phyloP scores from a whole-genome alignment of 2,329 filamentous ascomycete genomes.

The Venturia oleaginea region DNA sequence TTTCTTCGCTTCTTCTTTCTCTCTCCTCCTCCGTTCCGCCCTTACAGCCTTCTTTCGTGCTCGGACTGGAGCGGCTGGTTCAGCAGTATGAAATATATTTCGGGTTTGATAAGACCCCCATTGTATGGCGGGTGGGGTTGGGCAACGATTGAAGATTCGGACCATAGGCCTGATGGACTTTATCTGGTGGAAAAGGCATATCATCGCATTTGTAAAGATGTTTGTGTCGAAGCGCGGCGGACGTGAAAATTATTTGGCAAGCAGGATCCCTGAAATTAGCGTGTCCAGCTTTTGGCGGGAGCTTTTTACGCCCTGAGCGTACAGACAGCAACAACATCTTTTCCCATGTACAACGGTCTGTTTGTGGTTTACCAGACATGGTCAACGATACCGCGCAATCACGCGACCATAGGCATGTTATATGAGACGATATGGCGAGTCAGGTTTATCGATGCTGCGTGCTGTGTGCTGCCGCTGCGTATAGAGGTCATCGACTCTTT shows the following conservation, averaged over 20 bases:
- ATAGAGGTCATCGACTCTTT: not conserved
- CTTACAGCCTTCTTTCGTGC: not conserved
- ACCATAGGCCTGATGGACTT: not conserved
- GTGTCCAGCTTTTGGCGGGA: not conserved
- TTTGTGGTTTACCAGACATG: not conserved
- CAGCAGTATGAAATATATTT: not conserved
- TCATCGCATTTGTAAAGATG: not conserved
- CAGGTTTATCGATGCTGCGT: not conserved
- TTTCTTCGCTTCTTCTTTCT: not conserved
- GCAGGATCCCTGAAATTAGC: not conserved
- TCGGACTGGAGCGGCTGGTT: too few species aligned
- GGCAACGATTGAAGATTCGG: not conserved
- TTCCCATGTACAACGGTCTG: not conserved
- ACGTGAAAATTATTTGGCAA: not conserved
- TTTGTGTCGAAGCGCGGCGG: not conserved
- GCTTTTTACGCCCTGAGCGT: too few species aligned
- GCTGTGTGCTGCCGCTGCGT: too few species aligned
- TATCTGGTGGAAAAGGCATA: not conserved
- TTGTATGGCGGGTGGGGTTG: not conserved
- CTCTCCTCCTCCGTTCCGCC: not conserved
- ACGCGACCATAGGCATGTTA: not conserved
- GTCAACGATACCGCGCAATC: not conserved
- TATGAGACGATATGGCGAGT: not conserved
- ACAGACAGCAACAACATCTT: not conserved
- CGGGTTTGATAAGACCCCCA: not conserved